These are phyloP conservation scores for Wickerhamomyces bovis DNA, from an alignment of 805 yeast species.

Conservation along the genomic window DNA sequence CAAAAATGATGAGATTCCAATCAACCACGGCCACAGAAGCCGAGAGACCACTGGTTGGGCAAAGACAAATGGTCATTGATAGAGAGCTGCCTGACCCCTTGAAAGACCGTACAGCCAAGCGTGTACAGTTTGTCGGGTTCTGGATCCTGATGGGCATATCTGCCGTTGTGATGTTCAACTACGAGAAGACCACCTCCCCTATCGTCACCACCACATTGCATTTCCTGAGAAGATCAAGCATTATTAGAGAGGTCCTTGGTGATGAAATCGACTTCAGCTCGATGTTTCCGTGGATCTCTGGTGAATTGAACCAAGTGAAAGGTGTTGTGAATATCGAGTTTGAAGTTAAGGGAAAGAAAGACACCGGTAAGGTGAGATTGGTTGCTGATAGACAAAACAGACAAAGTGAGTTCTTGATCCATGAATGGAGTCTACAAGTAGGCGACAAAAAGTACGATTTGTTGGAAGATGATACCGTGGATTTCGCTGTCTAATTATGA, in stretches of 20 bases:
- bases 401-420: conserved; percentile 50
- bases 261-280: conserved; percentile 67
- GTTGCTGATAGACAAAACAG: conserved; percentile 65
- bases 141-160: conserved; percentile 47
- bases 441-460: conserved; percentile 43
- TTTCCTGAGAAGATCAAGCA: conserved; percentile 69
- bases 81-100: conserved; percentile 79
- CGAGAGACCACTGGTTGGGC: background rate
- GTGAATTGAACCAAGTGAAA: conserved; percentile 75
- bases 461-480: conserved; percentile 39
- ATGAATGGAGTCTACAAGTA: conserved; percentile 53
- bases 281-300: conserved; percentile 84
- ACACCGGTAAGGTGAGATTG: conserved; percentile 51
- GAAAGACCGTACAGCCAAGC: conserved; percentile 43
- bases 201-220: conserved; percentile 81
- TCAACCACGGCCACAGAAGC: background rate
- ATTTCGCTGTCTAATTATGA: conserved; percentile 19
- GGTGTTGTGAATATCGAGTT: conserved; percentile 76
- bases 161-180: conserved; percentile 72
- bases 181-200: conserved; percentile 89
- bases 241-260: conserved; percentile 62
- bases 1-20: background rate
- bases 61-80: conserved; percentile 37
- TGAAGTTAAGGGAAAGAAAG: conserved; percentile 60
- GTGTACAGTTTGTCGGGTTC: conserved; percentile 51